A percentile compares a stretch with the other conserved stretches of the same genome.
phyloP scores from a whole-genome alignment of 768 basidiomycete genomes.

The Phanerochaete sordida region DNA sequence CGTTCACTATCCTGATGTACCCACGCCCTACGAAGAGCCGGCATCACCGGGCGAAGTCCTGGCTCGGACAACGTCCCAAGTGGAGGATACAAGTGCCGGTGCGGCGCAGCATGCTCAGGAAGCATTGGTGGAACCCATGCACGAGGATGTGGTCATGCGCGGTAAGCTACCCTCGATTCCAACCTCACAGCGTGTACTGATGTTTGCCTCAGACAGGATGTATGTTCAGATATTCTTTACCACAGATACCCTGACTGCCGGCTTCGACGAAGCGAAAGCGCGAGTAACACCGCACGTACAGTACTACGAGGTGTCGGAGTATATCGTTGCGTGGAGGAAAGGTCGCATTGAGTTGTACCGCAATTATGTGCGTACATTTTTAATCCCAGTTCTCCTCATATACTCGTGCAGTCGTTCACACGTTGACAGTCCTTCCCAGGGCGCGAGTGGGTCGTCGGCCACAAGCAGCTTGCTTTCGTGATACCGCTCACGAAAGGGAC shows the following conservation, averaged over 20 bases:
- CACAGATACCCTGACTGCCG: slow-evolving; percentile 40
- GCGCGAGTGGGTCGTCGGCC: slow-evolving; percentile 62
- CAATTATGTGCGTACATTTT: slow-evolving; percentile 64
- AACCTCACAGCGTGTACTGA: neutral
- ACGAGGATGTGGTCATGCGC: slow-evolving; percentile 58
- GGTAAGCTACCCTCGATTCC: slow-evolving; percentile 42
- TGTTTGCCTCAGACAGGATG: slow-evolving; percentile 69
- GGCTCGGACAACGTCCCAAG: slow-evolving; percentile 49
- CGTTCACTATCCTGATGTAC: slow-evolving; percentile 20
- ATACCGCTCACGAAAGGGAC: slow-evolving; percentile 71
- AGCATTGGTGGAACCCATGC: slow-evolving; percentile 16
- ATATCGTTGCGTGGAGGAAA: slow-evolving; percentile 81
- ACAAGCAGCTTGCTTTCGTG: slow-evolving; percentile 75
- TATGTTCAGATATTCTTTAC: slow-evolving; percentile 73
- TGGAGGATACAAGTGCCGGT: slow-evolving; percentile 63
- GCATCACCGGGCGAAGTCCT: slow-evolving; percentile 67
- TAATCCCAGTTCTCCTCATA: neutral
- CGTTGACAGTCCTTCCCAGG: slow-evolving; percentile 52
- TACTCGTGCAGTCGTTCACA: slow-evolving; percentile 11
- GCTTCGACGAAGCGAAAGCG: slow-evolving; percentile 68
- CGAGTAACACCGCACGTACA: slow-evolving; percentile 58
- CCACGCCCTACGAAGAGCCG: slow-evolving; percentile 29
- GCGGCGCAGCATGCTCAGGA: slow-evolving; percentile 33
- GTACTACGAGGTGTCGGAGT: slow-evolving; percentile 75
- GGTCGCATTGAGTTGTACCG: slow-evolving; percentile 79